Percentiles rank a stretch among this genome's conserved stretches.
Conservation (phyloP, 163 green algal species). For the Scenedesmus sp. region DNA sequence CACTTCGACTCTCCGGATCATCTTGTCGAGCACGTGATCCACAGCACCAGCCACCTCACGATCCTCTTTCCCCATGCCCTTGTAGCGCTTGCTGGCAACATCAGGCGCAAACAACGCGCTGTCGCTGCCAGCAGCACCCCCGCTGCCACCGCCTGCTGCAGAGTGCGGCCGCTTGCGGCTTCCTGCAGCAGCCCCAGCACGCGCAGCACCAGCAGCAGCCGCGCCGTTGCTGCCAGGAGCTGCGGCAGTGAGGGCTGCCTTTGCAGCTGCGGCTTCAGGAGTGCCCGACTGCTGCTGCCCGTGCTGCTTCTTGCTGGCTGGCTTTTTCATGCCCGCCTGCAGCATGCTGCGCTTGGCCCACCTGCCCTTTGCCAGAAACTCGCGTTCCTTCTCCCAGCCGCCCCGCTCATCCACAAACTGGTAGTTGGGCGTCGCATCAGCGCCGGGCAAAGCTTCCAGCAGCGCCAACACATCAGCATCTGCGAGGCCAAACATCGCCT, state of each 20-base stretch:
- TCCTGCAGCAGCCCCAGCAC: background rate
- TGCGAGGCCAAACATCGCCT: constrained; percentile 62
- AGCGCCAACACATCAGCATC: constrained; percentile 68
- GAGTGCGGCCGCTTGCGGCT: constrained; percentile 36
- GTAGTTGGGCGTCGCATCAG: constrained; percentile 52
- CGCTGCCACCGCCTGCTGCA: background rate
- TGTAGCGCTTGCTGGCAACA: constrained; percentile 29
- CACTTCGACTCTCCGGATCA: constrained; percentile 43
- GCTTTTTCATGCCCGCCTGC: background rate
- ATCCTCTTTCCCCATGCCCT: constrained; percentile 31
- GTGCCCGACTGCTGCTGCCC: background rate
- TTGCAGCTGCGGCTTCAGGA: constrained; percentile 22
- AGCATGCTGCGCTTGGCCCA: constrained; percentile 35
- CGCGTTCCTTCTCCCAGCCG: constrained; percentile 62
- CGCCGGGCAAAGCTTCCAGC: constrained; percentile 66
- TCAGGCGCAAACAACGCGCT: constrained; percentile 27
- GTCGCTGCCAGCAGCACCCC: constrained; percentile 15
- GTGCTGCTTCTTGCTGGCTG: background rate
- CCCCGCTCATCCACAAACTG: constrained; percentile 62
- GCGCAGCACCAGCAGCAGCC: background rate
- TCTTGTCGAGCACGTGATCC: constrained; percentile 48
- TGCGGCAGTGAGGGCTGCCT: background rate
- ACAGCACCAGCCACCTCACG: constrained; percentile 19
- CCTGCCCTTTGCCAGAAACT: constrained; percentile 39
- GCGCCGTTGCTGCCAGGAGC: background rate